phyloP scores from a whole-genome alignment of 2,329 filamentous ascomycete genomes.

The Tricladium varicosporioides region DNA sequence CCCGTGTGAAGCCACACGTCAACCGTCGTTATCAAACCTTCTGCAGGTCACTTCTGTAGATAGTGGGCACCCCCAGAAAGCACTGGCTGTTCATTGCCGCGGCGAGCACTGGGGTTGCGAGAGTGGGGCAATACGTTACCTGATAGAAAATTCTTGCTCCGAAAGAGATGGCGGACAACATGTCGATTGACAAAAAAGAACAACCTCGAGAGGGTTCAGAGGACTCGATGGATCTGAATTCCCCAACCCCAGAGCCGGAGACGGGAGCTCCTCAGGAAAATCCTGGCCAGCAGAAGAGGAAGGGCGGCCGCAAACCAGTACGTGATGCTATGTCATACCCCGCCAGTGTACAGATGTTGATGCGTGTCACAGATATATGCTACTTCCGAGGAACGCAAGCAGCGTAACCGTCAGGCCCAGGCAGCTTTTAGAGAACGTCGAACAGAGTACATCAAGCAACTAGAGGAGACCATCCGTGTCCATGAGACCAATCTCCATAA shows the following conservation, averaged over 20 bases:
- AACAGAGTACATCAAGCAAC: conserved; percentile 98
- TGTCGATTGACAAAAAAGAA: conserved; percentile 65
- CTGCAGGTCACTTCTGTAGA: conserved; percentile 33
- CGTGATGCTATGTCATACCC: conserved; percentile 36
- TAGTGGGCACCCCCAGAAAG: conserved; percentile 6
- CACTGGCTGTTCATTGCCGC: conserved; percentile 6
- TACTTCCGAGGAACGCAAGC: conserved; percentile 96
- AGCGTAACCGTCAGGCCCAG: conserved; percentile 94
- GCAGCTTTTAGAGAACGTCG: conserved; percentile 94
- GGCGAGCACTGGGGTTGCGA: conserved; percentile 17
- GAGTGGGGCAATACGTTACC: conserved; percentile 20
- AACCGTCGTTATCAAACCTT: conserved; percentile 23
- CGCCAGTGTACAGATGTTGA: conserved; percentile 17
- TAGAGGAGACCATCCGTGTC: conserved; percentile 94
- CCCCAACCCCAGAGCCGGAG: conserved; percentile 58
- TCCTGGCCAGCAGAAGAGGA: conserved; percentile 76
- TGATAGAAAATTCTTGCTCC: conserved; percentile 10
- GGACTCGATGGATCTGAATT: conserved; percentile 50
- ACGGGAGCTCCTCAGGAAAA: conserved; percentile 40
- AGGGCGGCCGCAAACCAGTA: conserved; percentile 97
- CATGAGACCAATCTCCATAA: conserved; percentile 93
- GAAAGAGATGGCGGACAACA: conserved; percentile 58
- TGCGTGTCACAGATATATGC: conserved; percentile 76
- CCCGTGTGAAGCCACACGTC: conserved; percentile 15
- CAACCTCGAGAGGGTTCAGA: conserved; percentile 57